A percentile compares a stretch with the other conserved stretches of the same genome.
phyloP scores from a whole-genome alignment of 345 rosid species.

The Carallia brachiata region DNA sequence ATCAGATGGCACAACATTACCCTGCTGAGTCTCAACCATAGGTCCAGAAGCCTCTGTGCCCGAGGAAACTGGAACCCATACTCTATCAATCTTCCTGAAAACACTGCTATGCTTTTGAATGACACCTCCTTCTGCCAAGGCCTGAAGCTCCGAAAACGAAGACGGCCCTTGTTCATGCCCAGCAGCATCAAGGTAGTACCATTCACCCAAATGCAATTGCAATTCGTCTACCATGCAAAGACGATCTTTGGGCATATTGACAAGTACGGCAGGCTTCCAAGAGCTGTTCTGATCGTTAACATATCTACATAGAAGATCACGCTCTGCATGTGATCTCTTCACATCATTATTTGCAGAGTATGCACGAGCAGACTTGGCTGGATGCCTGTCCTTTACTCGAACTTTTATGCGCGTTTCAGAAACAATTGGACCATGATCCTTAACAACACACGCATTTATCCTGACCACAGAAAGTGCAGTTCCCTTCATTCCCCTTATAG shows the following conservation, averaged over 20 bases:
- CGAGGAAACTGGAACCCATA: slow-evolving; percentile 81
- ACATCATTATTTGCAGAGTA: slow-evolving; percentile 58
- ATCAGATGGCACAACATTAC: slow-evolving; percentile 33
- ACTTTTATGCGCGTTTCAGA: slow-evolving; percentile 67
- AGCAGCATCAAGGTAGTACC: slow-evolving; percentile 92
- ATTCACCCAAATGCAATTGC: slow-evolving; percentile 88
- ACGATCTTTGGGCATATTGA: slow-evolving; percentile 59
- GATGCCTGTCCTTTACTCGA: slow-evolving; percentile 67
- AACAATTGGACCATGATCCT: slow-evolving; percentile 78
- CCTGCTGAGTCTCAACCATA: slow-evolving; percentile 29
- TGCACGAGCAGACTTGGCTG: slow-evolving; percentile 64
- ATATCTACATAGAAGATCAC: slow-evolving; percentile 48
- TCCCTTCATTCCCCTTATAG: slow-evolving; percentile 70
- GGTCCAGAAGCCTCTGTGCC: slow-evolving; percentile 42
- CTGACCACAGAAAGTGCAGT: slow-evolving; percentile 74
- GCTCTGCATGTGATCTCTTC: slow-evolving; percentile 57
- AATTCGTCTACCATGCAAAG: slow-evolving; percentile 65
- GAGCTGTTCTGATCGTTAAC: slow-evolving; percentile 45
- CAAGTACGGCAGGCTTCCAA: slow-evolving; percentile 44
- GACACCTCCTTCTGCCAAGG: slow-evolving; percentile 63
- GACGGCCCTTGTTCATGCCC: slow-evolving; percentile 92
- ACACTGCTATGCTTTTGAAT: slow-evolving; percentile 72
- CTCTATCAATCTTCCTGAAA: slow-evolving; percentile 79
- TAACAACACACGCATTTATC: slow-evolving; percentile 95
- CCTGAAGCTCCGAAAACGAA: slow-evolving; percentile 69